Evolutionary conservation across 306 rosid species (phyloP).

Genomic region (Mucuna pruriens): DNA sequence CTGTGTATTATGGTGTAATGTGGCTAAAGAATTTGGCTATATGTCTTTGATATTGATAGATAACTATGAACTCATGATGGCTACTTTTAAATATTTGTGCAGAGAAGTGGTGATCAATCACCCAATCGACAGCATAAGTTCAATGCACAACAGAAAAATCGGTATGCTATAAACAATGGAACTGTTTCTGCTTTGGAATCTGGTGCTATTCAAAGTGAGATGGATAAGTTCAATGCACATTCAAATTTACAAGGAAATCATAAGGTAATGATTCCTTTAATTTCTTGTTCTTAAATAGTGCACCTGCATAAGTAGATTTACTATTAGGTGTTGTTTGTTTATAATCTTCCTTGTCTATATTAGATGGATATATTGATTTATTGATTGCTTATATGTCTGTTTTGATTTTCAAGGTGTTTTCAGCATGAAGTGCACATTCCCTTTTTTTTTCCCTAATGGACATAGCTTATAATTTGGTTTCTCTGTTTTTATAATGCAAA

Average conservation of each 20-base stretch:
- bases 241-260: slow-evolving; percentile 55
- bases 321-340: slow-evolving; percentile 2
- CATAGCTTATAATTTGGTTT: slow-evolving; percentile 6
- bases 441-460: neutral
- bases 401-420: neutral
- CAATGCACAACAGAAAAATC: slow-evolving; percentile 45
- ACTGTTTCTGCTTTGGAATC: slow-evolving; percentile 41
- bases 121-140: slow-evolving; percentile 58
- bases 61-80: neutral
- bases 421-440: neutral
- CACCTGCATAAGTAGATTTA: neutral
- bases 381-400: neutral
- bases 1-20: neutral
- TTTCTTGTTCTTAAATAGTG: slow-evolving; percentile 10
- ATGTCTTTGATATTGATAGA: neutral
- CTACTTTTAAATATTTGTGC: slow-evolving; percentile 31
- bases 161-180: slow-evolving; percentile 55
- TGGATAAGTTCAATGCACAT: slow-evolving; percentile 43
- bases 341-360: neutral
- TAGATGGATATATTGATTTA: neutral
- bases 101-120: slow-evolving; percentile 64
- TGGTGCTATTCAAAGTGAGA: slow-evolving; percentile 43
- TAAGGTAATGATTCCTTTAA: slow-evolving; percentile 48
- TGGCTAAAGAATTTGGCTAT: neutral
- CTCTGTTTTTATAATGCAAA: neutral